Evolutionary conservation across 2,329 filamentous ascomycete species (phyloP), one percentile per base, ranked within the genome.

Genomic region (Alternaria triticimaculans): DNA sequence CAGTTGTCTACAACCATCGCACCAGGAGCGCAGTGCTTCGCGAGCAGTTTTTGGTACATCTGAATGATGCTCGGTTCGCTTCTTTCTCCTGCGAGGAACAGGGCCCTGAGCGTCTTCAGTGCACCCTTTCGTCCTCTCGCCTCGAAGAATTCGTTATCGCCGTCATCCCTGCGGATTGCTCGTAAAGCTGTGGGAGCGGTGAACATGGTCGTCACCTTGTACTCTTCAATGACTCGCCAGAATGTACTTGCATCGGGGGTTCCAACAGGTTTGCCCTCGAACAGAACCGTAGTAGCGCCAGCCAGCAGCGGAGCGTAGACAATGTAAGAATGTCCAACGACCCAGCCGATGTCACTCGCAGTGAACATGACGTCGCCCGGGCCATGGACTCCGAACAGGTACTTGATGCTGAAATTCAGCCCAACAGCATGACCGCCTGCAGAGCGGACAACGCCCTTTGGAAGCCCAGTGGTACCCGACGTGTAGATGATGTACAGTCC

Each of bases 401-500:
- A 94, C 74, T 89, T 89, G 69, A 97, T 93, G 11, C 91, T 93
- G 30, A 97, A 84, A 68, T 94, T 89, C 28, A 97, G 82, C 0
- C 93, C 93, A 0, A 97, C 94, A 1, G 93, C 93, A 78, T 97
- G 93, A 2, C 94, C 94, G 4, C 91, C 94, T 1, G 92, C 92
- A 75, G 96, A 90, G 45, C 94, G 86, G 15, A 96, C 78, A 0
- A 97, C 93, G 1, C 93, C 93, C 80, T 97, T 97, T 0, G 93
- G 93, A 8, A 89, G 79, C 2, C 93, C 93, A 0, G 93, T 96
- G 0, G 93, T 96, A 12, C 93, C 88, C 55, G 90, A 93, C 0
- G 93, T 97, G 76, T 97, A 95, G 62, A 97, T 96, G 70, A 96
- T 92, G 79, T 97, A 97, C n/a, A 97, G 82, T 1, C 88, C 88